Conservation (phyloP, 2,329 filamentous ascomycete genomes). For the Eurotiales sp. region DNA sequence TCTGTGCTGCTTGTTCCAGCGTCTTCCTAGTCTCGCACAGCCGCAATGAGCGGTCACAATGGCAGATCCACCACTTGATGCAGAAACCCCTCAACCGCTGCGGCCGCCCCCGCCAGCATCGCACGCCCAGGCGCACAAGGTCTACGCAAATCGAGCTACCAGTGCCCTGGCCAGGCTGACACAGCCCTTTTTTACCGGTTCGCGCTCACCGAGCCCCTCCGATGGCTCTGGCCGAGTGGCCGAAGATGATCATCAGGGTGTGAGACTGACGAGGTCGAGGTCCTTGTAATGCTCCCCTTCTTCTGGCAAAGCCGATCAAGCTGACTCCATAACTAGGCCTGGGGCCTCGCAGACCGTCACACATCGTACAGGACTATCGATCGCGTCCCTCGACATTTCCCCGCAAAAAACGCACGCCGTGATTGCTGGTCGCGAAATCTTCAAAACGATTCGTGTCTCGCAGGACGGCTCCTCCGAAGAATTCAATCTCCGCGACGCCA, state of each 20-base stretch:
- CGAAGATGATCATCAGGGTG: slow-evolving; percentile 20
- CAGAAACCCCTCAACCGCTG: slow-evolving; percentile 21
- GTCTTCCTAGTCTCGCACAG: slow-evolving; percentile 4
- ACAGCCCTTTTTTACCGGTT: slow-evolving; percentile 53
- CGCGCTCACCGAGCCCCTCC: slow-evolving; percentile 52
- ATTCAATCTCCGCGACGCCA: slow-evolving; percentile 59
- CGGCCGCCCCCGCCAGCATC: slow-evolving; percentile 11
- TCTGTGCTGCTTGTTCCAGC: no score
- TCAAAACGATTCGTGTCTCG: slow-evolving; percentile 61
- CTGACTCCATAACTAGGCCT: slow-evolving; percentile 29
- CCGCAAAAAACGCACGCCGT: slow-evolving; percentile 61
- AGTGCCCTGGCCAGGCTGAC: slow-evolving; percentile 50
- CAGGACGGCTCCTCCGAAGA: slow-evolving; percentile 58
- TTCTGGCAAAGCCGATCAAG: slow-evolving; percentile 1
- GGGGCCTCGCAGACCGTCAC: slow-evolving; percentile 54
- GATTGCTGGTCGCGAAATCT: slow-evolving; percentile 62
- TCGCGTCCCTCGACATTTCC: slow-evolving; percentile 61
- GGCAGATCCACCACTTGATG: slow-evolving; percentile 27
- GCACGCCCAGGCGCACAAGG: slow-evolving; percentile 22
- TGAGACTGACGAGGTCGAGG: slow-evolving; percentile 33
- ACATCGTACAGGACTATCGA: slow-evolving; percentile 62
- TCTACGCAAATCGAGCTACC: slow-evolving; percentile 43
- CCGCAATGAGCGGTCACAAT: slow-evolving; percentile 23
- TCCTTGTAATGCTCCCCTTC: slow-evolving; percentile 32
- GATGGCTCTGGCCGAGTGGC: slow-evolving; percentile 19